These are phyloP conservation scores for Trichoderma sp. DNA, from an alignment of 2,329 filamentous ascomycete genomes.

Conservation along the genomic window DNA sequence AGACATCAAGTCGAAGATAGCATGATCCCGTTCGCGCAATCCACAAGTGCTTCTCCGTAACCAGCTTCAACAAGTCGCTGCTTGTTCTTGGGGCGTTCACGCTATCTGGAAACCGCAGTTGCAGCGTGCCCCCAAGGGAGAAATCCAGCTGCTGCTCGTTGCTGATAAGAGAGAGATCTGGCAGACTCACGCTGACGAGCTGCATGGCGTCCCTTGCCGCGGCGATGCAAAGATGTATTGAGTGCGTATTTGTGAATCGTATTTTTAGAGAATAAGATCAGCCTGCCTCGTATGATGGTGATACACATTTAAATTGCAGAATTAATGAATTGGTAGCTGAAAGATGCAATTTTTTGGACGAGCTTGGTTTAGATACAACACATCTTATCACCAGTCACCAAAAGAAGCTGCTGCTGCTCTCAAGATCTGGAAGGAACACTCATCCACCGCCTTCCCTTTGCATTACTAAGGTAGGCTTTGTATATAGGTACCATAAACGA, in stretches of 20 bases:
- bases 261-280: background rate
- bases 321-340: background rate
- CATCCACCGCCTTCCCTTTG: background rate
- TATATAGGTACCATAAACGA: conserved; percentile 1
- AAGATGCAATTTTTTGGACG: background rate
- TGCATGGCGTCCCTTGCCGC: conserved; percentile 5
- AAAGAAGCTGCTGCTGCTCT: background rate
- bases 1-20: conserved; percentile 32
- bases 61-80: conserved; percentile 29
- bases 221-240: background rate
- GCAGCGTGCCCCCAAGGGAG: conserved; percentile 30
- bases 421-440: background rate
- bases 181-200: conserved; percentile 28
- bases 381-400: background rate
- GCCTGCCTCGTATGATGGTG: background rate
- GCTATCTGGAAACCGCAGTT: conserved; percentile 29
- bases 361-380: background rate
- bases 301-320: background rate
- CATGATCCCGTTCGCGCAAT: conserved; percentile 35
- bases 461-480: conserved; percentile 16
- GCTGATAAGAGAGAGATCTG: conserved; percentile 29
- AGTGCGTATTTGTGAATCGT: background rate
- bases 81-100: conserved; percentile 23
- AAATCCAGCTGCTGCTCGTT: conserved; percentile 30
- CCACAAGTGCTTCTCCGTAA: conserved; percentile 35